Evolutionary conservation across 1,284 basidiomycete species (phyloP), one percentile per base, ranked within the genome.

Genomic region (Moesziomyces parantarcticus): DNA sequence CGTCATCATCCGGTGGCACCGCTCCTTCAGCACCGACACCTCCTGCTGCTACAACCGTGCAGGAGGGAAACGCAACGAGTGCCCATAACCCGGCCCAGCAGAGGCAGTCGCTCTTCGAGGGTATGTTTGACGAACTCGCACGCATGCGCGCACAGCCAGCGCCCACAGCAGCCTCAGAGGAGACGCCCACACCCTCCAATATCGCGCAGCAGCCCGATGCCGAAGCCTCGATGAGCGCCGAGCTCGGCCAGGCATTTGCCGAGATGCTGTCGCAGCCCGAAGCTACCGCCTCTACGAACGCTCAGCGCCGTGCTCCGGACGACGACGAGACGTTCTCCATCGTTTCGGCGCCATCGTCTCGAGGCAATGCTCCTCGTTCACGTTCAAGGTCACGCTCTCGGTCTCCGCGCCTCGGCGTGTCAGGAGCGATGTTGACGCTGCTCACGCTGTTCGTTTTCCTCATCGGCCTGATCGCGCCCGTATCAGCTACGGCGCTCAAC

Each of bases 361-460:
- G n/a, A 16, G 57, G 56, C 10, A 29, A 36, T 18, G 41, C 43
- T 20, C 45, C 39, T 6, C 44, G 45, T 11, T 51, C 47, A 1
- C 44, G 53, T 9, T 51, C 52, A 13, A 39, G 56, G 5, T 63
- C 66, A 2, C 46, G 56, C n/a, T 52, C 56, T 21, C 55, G 50
- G 2, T 21, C 44, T 13, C 50, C 26, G 22, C 63, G 61, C 2
- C 50, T 51, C 25, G 36, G 48, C n/a, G 32, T 58, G 23, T 55
- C 58, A 3, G 45, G 51, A 39, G 58, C 57, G 0, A 58, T 56
- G 5, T 43, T 69, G 32, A 51, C 57, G 8, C 13, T 74, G 3
- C 54, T 74, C 1, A 49, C 58, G 22, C 48, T 74, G 25, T 52
- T 74, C 51, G 55, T 58, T 3, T 58, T 61, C 42, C 18, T 69